Evolutionary conservation across 2,329 filamentous ascomycete species (phyloP).

Genomic region (Ophiocordyceps camponoti-rufipedis): DNA sequence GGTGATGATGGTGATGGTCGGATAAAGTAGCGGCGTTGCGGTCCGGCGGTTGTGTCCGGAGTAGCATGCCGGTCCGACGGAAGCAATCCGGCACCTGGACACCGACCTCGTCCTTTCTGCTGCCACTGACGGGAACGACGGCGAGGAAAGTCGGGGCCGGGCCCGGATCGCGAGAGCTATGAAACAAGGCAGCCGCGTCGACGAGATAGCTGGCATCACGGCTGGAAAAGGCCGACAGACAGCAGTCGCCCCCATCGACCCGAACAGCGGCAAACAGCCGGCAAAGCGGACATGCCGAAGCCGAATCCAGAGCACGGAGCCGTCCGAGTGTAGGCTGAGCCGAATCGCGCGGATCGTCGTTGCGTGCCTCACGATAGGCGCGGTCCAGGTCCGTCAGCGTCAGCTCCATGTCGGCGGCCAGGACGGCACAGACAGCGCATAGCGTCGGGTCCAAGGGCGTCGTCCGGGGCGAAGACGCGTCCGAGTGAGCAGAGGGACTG

Average conservation of each 20-base stretch:
- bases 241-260: constrained; percentile 12
- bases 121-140: constrained; percentile 13
- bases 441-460: constrained; percentile 9
- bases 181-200: constrained; percentile 12
- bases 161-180: constrained; percentile 12
- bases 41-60: constrained; percentile 10
- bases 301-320: constrained; percentile 12
- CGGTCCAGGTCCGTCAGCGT: constrained; percentile 14
- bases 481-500: constrained; percentile 16
- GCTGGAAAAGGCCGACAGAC: constrained; percentile 15
- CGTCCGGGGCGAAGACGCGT: constrained; percentile 4
- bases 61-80: constrained; percentile 14
- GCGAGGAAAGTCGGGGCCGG: constrained; percentile 13
- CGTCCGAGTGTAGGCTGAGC: constrained; percentile 12
- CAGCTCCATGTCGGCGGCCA: constrained; percentile 15
- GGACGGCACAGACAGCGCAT: constrained; percentile 12
- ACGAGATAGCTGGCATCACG: constrained; percentile 17
- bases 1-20: background rate
- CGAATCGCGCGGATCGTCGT: constrained; percentile 14
- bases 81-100: constrained; percentile 14
- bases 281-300: constrained; percentile 16
- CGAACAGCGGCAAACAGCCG: constrained; percentile 16
- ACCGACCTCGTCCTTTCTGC: constrained; percentile 7
- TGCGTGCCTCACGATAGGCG: constrained; percentile 10
- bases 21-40: background rate